Evolutionary conservation across 352 stramenopile species (phyloP).

Genomic region (Hyaloperonospora brassicae): DNA sequence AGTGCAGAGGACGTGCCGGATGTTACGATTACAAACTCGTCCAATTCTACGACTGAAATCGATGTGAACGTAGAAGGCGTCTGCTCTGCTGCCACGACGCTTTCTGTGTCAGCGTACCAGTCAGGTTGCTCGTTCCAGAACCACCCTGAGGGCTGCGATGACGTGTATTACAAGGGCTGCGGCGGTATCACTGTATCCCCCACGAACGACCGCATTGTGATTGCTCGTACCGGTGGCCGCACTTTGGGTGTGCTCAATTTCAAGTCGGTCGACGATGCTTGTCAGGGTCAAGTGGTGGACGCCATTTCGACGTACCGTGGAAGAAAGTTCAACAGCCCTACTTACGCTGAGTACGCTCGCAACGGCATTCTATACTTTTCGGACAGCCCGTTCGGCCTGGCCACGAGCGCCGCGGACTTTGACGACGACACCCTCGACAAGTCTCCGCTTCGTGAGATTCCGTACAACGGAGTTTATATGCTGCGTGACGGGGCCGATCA

Average conservation of each 20-base stretch:
- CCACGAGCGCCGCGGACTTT: slow-evolving; percentile 46
- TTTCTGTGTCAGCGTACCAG: slow-evolving; percentile 59
- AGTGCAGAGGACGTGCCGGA: slow-evolving; percentile 34
- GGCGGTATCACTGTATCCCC: slow-evolving; percentile 68
- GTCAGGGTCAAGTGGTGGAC: slow-evolving; percentile 68
- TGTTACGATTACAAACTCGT: slow-evolving; percentile 28
- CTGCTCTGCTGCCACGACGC: slow-evolving; percentile 31
- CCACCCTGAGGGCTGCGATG: slow-evolving; percentile 49
- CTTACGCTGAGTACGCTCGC: slow-evolving; percentile 53
- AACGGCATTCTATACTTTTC: slow-evolving; percentile 73
- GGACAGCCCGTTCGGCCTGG: slow-evolving; percentile 69
- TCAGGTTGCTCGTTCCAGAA: slow-evolving; percentile 62
- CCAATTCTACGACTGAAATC: slow-evolving; percentile 30
- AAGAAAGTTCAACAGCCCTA: slow-evolving; percentile 73
- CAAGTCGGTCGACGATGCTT: slow-evolving; percentile 35
- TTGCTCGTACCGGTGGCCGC: slow-evolving; percentile 65
- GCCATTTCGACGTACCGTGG: slow-evolving; percentile 64
- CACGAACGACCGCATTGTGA: slow-evolving; percentile 52
- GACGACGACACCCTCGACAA: slow-evolving; percentile 62
- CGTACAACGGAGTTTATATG: slow-evolving; percentile 74
- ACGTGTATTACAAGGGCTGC: slow-evolving; percentile 72
- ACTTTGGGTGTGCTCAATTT: slow-evolving; percentile 68
- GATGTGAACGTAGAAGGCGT: slow-evolving; percentile 28
- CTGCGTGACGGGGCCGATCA: slow-evolving; percentile 42
- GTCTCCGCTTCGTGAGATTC: slow-evolving; percentile 57